Conservation (phyloP, 306 rosid species). For the Calophaca sinica region DNA sequence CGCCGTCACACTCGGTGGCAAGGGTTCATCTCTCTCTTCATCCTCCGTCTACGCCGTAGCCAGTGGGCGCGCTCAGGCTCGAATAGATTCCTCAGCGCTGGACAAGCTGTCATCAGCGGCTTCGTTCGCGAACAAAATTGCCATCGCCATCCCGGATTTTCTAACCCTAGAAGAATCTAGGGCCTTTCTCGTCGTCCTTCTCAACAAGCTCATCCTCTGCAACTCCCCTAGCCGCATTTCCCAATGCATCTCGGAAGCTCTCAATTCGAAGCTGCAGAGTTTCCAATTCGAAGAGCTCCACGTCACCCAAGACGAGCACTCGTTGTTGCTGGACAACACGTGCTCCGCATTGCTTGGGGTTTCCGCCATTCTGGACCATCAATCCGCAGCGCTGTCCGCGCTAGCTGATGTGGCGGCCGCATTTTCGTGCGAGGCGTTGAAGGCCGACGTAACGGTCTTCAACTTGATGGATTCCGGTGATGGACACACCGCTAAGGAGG, state of each 20-base stretch:
- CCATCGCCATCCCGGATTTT: slow-evolving; percentile 51
- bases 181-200: slow-evolving; percentile 66
- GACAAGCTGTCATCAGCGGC: slow-evolving; percentile 55
- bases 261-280: slow-evolving; percentile 46
- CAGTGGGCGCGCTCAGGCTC: slow-evolving; percentile 51
- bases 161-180: slow-evolving; percentile 56
- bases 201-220: slow-evolving; percentile 65
- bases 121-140: slow-evolving; percentile 35
- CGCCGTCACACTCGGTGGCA: slow-evolving; percentile 73
- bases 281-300: slow-evolving; percentile 46
- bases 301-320: slow-evolving; percentile 61
- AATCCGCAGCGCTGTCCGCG: slow-evolving; percentile 56
- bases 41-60: slow-evolving; percentile 67
- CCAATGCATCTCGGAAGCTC: slow-evolving; percentile 51
- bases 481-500: slow-evolving; percentile 71
- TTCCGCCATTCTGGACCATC: slow-evolving; percentile 68
- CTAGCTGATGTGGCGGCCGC: slow-evolving; percentile 70
- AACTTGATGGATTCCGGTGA: slow-evolving; percentile 80
- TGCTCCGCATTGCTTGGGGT: slow-evolving; percentile 54
- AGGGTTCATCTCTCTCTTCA: slow-evolving; percentile 79
- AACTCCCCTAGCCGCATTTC: slow-evolving; percentile 52
- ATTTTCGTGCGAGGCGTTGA: slow-evolving; percentile 81
- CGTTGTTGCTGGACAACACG: slow-evolving; percentile 42
- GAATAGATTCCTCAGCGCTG: slow-evolving; percentile 71
- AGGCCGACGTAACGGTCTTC: slow-evolving; percentile 68